These are phyloP conservation scores for Neonectria magnoliae DNA, from an alignment of 2,329 filamentous ascomycete genomes.

Conservation along the genomic window DNA sequence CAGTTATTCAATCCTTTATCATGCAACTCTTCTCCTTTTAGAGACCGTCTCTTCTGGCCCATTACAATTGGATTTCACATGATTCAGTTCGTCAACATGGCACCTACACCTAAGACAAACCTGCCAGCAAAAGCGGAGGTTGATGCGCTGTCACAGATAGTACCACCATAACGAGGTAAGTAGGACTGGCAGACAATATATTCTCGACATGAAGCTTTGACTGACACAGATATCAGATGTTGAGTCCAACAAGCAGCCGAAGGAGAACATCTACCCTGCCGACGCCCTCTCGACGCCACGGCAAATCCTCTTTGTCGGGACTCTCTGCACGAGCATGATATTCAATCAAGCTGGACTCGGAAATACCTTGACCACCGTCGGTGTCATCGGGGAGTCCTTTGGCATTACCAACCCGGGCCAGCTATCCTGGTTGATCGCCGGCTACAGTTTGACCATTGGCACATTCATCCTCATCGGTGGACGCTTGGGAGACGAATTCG, in stretches of 20 bases:
- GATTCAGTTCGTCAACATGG: background rate
- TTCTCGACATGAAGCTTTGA: no score
- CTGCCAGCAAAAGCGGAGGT: background rate
- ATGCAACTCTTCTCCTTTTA: background rate
- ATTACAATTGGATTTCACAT: background rate
- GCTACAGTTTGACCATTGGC: conserved; percentile 65
- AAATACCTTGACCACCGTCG: conserved; percentile 8
- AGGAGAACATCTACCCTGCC: conserved; percentile 4
- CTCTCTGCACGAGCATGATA: conserved; percentile 22
- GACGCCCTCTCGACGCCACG: conserved; percentile 11
- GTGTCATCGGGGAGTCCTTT: conserved; percentile 12
- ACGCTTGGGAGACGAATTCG: conserved; percentile 63
- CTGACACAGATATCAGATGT: conserved; percentile 5
- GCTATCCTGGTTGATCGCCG: conserved; percentile 44
- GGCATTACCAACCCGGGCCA: conserved; percentile 14
- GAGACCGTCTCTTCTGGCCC: no score
- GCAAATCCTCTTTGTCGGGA: conserved; percentile 20
- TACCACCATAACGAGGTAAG: background rate
- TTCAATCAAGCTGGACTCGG: conserved; percentile 13
- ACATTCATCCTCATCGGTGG: conserved; percentile 63
- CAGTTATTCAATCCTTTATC: background rate
- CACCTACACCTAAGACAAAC: background rate
- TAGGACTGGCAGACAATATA: no score
- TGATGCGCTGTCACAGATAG: background rate
- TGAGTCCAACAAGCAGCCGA: background rate